Evolutionary conservation across 2,329 filamentous ascomycete genomes (phyloP).

Genomic region (Hypoxylon sp.): DNA sequence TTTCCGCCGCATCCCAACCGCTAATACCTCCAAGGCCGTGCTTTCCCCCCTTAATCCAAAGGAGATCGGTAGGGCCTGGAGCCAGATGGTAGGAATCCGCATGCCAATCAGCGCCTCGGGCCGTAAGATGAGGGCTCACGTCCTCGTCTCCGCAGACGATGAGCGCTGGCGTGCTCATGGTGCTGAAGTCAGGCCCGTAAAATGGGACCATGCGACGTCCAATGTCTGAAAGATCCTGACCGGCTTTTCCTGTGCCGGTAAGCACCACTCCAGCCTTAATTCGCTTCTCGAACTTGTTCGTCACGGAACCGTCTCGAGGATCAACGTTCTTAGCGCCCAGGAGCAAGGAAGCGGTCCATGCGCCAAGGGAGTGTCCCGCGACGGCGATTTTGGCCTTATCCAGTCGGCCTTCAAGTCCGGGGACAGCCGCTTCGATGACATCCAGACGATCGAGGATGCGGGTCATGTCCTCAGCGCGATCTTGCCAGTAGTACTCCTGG

Average conservation of each 20-base stretch:
- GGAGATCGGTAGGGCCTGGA: conserved; percentile 53
- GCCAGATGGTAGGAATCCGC: conserved; percentile 53
- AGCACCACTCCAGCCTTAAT: conserved; percentile 56
- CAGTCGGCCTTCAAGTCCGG: conserved; percentile 52
- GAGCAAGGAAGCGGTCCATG: conserved; percentile 51
- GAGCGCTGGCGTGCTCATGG: conserved; percentile 54
- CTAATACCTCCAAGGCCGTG: conserved; percentile 57
- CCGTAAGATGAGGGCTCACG: conserved; percentile 50
- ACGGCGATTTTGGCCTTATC: conserved; percentile 53
- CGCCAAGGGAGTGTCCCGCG: conserved; percentile 57
- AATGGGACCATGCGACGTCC: conserved; percentile 51
- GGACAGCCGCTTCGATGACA: conserved; percentile 52
- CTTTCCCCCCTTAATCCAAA: conserved; percentile 51
- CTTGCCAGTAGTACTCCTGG: conserved; percentile 51
- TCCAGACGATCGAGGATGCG: conserved; percentile 56
- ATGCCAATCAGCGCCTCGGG: conserved; percentile 56
- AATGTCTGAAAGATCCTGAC: conserved; percentile 48
- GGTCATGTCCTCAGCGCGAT: conserved; percentile 54
- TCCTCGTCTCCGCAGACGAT: conserved; percentile 57
- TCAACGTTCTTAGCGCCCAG: conserved; percentile 54
- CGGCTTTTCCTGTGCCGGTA: conserved; percentile 51
- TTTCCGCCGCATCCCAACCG: conserved; percentile 55
- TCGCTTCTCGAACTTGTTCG: conserved; percentile 48
- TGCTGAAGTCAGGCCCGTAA: conserved; percentile 51
- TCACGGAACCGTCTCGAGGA: conserved; percentile 45